Percentiles rank a stretch among this genome's conserved stretches.
These are phyloP conservation scores for Jaltomata sinuosa DNA, from an alignment of 257 asterid genomes.

Conservation along the genomic window DNA sequence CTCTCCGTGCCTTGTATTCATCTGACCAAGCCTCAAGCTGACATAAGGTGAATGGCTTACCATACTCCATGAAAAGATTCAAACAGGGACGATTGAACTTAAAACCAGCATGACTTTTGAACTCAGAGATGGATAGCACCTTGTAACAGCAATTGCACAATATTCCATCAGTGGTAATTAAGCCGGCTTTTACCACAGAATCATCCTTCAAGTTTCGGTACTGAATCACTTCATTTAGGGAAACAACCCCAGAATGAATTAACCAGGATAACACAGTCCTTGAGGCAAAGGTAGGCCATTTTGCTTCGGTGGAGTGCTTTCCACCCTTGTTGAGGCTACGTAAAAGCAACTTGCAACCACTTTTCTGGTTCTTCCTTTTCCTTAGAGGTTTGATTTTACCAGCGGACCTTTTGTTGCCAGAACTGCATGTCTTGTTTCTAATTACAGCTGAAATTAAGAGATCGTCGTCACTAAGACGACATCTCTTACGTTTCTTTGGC, in stretches of 20 bases:
- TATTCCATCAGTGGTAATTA: conserved; percentile 68
- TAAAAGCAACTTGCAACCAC: conserved; percentile 79
- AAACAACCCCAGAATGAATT: conserved; percentile 65
- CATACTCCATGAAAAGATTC: conserved; percentile 78
- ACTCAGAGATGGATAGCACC: conserved; percentile 58
- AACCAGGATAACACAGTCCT: conserved; percentile 90
- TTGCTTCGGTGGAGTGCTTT: conserved; percentile 56
- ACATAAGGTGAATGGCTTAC: conserved; percentile 72
- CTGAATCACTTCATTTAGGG: conserved; percentile 59
- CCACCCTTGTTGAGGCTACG: conserved; percentile 63
- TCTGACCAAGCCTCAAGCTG: conserved; percentile 98
- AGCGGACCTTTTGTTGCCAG: conserved; percentile 32
- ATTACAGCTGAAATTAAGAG: conserved; percentile 75
- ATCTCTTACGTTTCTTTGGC: conserved; percentile 38
- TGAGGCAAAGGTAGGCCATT: conserved; percentile 56
- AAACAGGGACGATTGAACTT: conserved; percentile 42
- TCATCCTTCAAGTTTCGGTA: conserved; percentile 56
- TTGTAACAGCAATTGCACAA: conserved; percentile 68
- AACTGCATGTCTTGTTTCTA: conserved; percentile 39
- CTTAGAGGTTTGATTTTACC: conserved; percentile 44
- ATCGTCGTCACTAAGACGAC: conserved; percentile 54
- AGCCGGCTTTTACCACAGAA: conserved; percentile 64
- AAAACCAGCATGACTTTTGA: conserved; percentile 73
- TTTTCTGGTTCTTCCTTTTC: conserved; percentile 60
- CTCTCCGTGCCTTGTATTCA: conserved; percentile 68